Evolutionary conservation across 2,329 filamentous ascomycete species (phyloP).

Genomic region (Davidsoniella australis): DNA sequence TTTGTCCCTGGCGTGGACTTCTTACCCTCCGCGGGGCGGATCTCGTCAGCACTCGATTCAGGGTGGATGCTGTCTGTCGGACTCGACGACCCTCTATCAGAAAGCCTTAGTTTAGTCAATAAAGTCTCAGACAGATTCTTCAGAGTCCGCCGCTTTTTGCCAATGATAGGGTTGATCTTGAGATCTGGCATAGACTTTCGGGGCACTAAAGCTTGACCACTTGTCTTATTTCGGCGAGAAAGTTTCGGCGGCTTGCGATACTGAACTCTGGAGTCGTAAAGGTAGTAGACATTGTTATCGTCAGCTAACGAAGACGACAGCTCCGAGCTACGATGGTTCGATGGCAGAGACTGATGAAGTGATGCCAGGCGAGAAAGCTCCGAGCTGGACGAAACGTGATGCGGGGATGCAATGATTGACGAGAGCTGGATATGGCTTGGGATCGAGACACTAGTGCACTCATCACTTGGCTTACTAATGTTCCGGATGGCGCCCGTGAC

Average conservation of each 20-base stretch:
- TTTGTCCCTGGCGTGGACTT: background rate
- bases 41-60: background rate
- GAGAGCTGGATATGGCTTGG: too few relatives aligned
- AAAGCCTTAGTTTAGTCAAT: background rate
- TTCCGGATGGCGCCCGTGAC: conserved; percentile 4
- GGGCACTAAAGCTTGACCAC: too few relatives aligned
- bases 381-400: background rate
- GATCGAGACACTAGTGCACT: background rate
- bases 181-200: background rate
- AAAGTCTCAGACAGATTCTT: conserved; percentile 4
- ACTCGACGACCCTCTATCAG: background rate
- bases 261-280: background rate
- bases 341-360: background rate
- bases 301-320: conserved; percentile 2
- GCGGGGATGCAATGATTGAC: too few relatives aligned
- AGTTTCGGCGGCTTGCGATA: background rate
- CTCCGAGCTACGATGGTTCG: background rate
- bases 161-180: background rate
- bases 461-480: background rate
- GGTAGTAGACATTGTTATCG: background rate
- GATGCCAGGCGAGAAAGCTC: background rate
- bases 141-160: background rate
- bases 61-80: background rate
- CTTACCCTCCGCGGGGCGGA: background rate
- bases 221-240: background rate